These are phyloP conservation scores for Discostella stelligera DNA, from an alignment of 352 stramenopile genomes.

Conservation along the genomic window DNA sequence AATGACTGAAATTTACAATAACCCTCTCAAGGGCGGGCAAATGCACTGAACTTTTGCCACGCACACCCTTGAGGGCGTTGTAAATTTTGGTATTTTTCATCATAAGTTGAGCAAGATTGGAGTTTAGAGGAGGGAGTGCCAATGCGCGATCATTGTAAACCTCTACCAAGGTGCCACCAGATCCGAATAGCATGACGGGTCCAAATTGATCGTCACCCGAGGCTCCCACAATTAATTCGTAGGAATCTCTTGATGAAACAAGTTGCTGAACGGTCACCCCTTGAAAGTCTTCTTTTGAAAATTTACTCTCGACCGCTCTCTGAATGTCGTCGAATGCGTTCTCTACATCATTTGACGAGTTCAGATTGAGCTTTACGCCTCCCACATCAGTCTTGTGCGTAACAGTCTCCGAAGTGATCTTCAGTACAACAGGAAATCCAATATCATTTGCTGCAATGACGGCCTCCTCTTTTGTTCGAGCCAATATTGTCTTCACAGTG, in stretches of 20 bases:
- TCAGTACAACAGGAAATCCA: conserved; percentile 44
- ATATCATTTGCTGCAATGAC: conserved; percentile 18
- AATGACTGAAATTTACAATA: conserved; percentile 43
- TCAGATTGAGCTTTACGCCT: conserved; percentile 43
- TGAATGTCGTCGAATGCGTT: conserved; percentile 38
- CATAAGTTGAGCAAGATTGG: conserved; percentile 39
- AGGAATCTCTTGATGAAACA: conserved; percentile 26
- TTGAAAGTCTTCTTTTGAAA: conserved; percentile 22
- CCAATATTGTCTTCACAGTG: conserved; percentile 25
- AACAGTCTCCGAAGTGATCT: conserved; percentile 44
- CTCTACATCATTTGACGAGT: conserved; percentile 26
- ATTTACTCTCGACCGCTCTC: conserved; percentile 15
- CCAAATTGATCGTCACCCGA: conserved; percentile 35
- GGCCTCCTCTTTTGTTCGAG: conserved; percentile 29
- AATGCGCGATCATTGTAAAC: conserved; percentile 33
- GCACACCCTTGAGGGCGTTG: conserved; percentile 34
- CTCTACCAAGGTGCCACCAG: conserved; percentile 39
- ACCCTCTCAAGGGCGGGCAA: conserved; percentile 32
- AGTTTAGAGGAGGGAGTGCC: conserved; percentile 43
- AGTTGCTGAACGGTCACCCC: conserved; percentile 40
- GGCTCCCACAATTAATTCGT: conserved; percentile 40
- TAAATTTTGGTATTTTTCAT: conserved; percentile 51
- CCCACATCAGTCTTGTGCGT: conserved; percentile 51
- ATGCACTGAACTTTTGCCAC: conserved; percentile 26
- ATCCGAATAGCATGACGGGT: conserved; percentile 42